phyloP scores from a whole-genome alignment of 768 basidiomycete species.

The Pulveroboletus ravenelii region DNA sequence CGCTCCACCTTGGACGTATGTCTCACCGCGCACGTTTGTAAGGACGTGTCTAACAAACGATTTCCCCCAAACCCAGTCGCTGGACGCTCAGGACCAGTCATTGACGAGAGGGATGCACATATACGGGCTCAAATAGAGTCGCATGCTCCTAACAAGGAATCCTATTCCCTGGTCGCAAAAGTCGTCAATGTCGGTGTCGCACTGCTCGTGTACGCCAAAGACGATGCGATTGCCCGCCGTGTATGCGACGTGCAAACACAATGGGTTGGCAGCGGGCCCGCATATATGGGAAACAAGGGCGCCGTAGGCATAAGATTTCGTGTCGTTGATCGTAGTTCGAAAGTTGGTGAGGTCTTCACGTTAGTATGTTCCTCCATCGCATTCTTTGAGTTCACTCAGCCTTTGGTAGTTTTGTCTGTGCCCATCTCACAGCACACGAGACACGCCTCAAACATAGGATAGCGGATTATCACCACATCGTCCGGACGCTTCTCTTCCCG shows the following conservation, averaged over 20 bases:
- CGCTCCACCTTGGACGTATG: constrained; percentile 82
- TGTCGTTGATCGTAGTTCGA: constrained; percentile 50
- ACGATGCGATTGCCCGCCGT: constrained; percentile 56
- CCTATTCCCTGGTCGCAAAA: constrained; percentile 74
- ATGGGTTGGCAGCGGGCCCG: constrained; percentile 71
- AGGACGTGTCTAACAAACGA: constrained; percentile 1
- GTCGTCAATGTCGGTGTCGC: constrained; percentile 85
- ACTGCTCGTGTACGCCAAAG: constrained; percentile 79
- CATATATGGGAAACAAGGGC: constrained; percentile 91
- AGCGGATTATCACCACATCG: constrained; percentile 77
- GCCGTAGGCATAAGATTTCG: constrained; percentile 87
- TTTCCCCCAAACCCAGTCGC: constrained; percentile 48
- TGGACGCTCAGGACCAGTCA: constrained; percentile 66
- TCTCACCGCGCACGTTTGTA: constrained; percentile 16
- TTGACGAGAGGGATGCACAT: constrained; percentile 63
- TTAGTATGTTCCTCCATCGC: constrained; percentile 37
- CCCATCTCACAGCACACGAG: constrained; percentile 85
- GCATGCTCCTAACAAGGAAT: constrained; percentile 66
- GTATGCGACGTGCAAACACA: constrained; percentile 64
- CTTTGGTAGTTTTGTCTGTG: constrained; percentile 73
- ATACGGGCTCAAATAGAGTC: constrained; percentile 72
- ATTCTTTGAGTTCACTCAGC: constrained; percentile 1
- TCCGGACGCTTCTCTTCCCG: constrained; percentile 73
- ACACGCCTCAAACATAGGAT: constrained; percentile 61
- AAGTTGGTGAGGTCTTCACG: constrained; percentile 77